phyloP scores from a whole-genome alignment of 2,329 filamentous ascomycete genomes.

The Apiospora malaysiana region DNA sequence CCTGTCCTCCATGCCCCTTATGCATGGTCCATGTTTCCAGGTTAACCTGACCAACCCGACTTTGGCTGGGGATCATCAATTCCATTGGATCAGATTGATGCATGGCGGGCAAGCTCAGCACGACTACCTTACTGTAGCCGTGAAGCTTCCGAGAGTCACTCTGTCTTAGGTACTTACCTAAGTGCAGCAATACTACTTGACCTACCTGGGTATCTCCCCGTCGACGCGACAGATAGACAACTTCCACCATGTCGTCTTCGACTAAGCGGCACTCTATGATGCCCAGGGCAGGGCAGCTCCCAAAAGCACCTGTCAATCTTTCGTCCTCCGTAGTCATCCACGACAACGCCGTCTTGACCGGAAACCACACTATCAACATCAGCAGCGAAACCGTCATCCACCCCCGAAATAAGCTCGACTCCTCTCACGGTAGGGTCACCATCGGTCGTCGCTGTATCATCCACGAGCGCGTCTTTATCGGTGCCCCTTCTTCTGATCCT shows the following conservation, averaged over 20 bases:
- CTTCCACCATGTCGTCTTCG: conserved; percentile 47
- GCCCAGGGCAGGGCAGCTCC: conserved; percentile 58
- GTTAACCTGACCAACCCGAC: background rate
- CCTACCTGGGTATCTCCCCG: background rate
- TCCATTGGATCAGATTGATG: background rate
- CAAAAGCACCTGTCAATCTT: conserved; percentile 67
- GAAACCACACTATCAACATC: conserved; percentile 79
- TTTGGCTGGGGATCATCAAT: background rate
- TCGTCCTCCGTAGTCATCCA: conserved; percentile 66
- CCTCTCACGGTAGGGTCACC: conserved; percentile 77
- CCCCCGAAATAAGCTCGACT: conserved; percentile 80
- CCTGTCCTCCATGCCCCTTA: background rate
- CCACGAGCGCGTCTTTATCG: conserved; percentile 70
- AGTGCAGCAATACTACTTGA: background rate
- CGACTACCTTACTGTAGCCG: background rate
- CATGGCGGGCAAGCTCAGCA: background rate
- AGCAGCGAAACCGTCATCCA: conserved; percentile 83
- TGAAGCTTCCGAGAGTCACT: background rate
- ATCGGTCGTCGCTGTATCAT: conserved; percentile 84
- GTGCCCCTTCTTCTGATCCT: conserved; percentile 46
- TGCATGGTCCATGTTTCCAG: background rate
- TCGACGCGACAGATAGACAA: background rate
- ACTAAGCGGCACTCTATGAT: conserved; percentile 63
- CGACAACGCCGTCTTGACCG: conserved; percentile 68
- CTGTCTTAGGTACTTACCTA: background rate